A percentile compares a stretch with the other conserved stretches of the same genome.
Evolutionary conservation across 1,284 basidiomycete genomes (phyloP).

Genomic region (Gymnopus androsaceus): DNA sequence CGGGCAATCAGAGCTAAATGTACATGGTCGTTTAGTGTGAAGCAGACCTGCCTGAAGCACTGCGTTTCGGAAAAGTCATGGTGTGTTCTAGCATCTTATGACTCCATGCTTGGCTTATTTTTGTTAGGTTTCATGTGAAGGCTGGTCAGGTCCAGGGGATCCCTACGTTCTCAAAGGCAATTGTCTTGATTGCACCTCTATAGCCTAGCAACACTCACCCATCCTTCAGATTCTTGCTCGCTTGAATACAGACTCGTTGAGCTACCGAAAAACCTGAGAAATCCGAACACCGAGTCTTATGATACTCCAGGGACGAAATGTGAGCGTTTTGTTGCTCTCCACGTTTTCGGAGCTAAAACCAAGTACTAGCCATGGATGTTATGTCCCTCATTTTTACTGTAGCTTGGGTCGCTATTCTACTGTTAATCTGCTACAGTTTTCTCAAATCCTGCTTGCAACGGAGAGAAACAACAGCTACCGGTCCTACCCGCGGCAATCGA

Average conservation of each 20-base stretch:
- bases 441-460: constrained; percentile 52
- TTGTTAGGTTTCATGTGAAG: constrained; percentile 77
- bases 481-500: neutral
- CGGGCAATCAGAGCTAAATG: neutral
- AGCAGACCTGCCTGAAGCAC: constrained; percentile 80
- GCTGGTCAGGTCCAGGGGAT: constrained; percentile 81
- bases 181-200: constrained; percentile 19
- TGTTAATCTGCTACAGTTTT: constrained; percentile 59
- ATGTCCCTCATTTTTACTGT: constrained; percentile 53
- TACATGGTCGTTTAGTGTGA: constrained; percentile 62
- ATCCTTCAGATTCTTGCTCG: constrained; percentile 71
- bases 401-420: constrained; percentile 55
- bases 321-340: constrained; percentile 2
- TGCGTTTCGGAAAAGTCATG: constrained; percentile 81
- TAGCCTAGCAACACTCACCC: constrained; percentile 3
- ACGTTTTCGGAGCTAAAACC: neutral
- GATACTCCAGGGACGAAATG: constrained; percentile 21
- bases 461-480: constrained; percentile 16
- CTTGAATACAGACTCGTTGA: constrained; percentile 79
- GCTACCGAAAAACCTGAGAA: constrained; percentile 52
- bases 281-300: constrained; percentile 34
- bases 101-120: neutral
- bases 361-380: constrained; percentile 41
- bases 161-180: constrained; percentile 81
- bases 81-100: constrained; percentile 27